A percentile compares a stretch with the other conserved stretches of the same genome.
Evolutionary conservation across 129 eudicot genomes (phyloP).

Genomic region (Lactuca sativa): DNA sequence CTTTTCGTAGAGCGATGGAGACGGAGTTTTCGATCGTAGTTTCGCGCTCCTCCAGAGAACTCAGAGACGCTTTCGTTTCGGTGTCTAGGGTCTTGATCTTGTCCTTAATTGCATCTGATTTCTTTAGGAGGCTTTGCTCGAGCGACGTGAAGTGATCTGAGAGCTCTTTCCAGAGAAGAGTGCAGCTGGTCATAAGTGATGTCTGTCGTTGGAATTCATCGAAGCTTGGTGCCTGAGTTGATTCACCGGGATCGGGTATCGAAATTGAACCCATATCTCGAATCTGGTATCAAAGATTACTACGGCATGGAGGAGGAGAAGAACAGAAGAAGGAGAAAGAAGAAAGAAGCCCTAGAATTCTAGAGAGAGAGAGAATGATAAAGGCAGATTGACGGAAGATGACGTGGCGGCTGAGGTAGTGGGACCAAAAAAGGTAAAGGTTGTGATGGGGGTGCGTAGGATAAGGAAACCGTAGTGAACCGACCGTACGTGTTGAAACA

Average conservation of each 20-base stretch:
- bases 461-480: constrained; percentile 27
- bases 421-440: constrained; percentile 26
- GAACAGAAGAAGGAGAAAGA: background rate
- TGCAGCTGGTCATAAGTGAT: constrained; percentile 93
- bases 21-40: constrained; percentile 54
- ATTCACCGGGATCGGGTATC: constrained; percentile 83
- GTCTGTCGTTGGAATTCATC: constrained; percentile 93
- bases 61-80: constrained; percentile 52
- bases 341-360: constrained; percentile 43
- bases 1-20: constrained; percentile 46
- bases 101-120: constrained; percentile 61
- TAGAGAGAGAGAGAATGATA: constrained; percentile 31
- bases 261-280: constrained; percentile 70
- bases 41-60: constrained; percentile 61
- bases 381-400: constrained; percentile 34
- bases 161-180: constrained; percentile 97
- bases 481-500: constrained; percentile 38
- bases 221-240: constrained; percentile 59
- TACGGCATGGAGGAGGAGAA: constrained; percentile 9
- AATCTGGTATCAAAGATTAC: background rate
- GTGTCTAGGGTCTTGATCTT: constrained; percentile 53
- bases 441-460: constrained; percentile 30
- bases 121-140: constrained; percentile 57
- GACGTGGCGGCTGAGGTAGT: constrained; percentile 41
- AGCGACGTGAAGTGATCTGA: constrained; percentile 84